A percentile compares a stretch with the other conserved stretches of the same genome.
These are phyloP conservation scores for Monilinia vaccinii-corymbosi DNA, from an alignment of 2,329 filamentous ascomycete species.

Conservation along the genomic window DNA sequence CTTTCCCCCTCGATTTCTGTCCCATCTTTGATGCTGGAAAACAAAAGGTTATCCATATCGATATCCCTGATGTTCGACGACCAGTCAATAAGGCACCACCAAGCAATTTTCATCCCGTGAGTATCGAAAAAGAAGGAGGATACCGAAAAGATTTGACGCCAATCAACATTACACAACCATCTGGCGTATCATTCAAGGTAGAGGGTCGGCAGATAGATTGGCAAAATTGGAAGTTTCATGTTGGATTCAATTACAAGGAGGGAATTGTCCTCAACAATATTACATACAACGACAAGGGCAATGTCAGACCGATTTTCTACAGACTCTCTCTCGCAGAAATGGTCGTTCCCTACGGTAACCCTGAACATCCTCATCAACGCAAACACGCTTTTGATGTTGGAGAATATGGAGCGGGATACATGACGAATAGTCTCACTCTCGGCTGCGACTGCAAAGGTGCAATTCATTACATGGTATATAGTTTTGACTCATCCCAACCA, in stretches of 20 bases:
- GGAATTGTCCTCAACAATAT: slow-evolving; percentile 87
- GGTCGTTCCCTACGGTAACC: slow-evolving; percentile 85
- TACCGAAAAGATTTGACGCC: slow-evolving; percentile 75
- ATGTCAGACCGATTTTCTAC: slow-evolving; percentile 73
- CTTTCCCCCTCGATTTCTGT: slow-evolving; percentile 86
- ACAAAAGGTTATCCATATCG: slow-evolving; percentile 46
- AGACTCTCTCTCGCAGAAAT: slow-evolving; percentile 84
- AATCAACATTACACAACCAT: slow-evolving; percentile 78
- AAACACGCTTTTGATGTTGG: slow-evolving; percentile 78
- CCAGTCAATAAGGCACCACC: slow-evolving; percentile 63
- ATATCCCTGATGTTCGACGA: slow-evolving; percentile 65
- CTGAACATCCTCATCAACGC: slow-evolving; percentile 68
- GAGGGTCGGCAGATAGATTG: slow-evolving; percentile 67
- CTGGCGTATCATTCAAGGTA: slow-evolving; percentile 79
- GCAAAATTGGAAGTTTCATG: slow-evolving; percentile 91
- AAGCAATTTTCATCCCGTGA: slow-evolving; percentile 71
- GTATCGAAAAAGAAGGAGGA: slow-evolving; percentile 64
- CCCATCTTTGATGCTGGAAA: slow-evolving; percentile 83
- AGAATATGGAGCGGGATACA: slow-evolving; percentile 74
- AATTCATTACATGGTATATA: slow-evolving; percentile 70
- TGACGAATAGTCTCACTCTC: slow-evolving; percentile 68
- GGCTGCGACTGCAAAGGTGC: slow-evolving; percentile 83
- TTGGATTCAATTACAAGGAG: slow-evolving; percentile 92
- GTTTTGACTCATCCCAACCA: background rate
- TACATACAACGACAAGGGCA: slow-evolving; percentile 77